phyloP scores from a whole-genome alignment of 352 stramenopile genomes.

The Phytophthora gonapodyides region DNA sequence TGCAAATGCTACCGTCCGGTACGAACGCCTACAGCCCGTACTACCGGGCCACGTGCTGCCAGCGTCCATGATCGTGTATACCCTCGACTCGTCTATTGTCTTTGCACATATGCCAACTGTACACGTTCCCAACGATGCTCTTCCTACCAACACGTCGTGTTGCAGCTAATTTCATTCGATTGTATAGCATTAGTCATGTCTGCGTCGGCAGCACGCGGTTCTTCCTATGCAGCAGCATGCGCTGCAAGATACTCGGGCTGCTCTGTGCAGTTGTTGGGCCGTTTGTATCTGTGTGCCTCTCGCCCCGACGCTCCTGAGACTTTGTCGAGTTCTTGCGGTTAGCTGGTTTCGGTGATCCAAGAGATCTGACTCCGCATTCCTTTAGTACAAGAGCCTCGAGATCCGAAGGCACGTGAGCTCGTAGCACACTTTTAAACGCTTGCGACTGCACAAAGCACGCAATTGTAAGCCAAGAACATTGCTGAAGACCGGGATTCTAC shows the following conservation, averaged over 20 bases:
- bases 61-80: too few species aligned
- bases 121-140: too few species aligned
- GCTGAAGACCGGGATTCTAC: neutral
- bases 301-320: neutral
- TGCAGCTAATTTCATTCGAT: too few species aligned
- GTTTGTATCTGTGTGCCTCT: neutral
- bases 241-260: constrained; percentile 57
- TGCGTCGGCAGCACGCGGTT: constrained; percentile 47
- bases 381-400: constrained; percentile 2
- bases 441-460: constrained; percentile 9
- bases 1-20: too few species aligned
- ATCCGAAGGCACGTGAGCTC: constrained; percentile 6
- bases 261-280: constrained; percentile 19
- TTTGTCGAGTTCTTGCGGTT: constrained; percentile 1
- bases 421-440: constrained; percentile 11
- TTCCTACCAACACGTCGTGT: too few species aligned
- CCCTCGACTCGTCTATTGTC: too few species aligned
- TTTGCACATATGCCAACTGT: too few species aligned
- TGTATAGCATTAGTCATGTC: constrained; percentile 1
- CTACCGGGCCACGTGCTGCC: too few species aligned
- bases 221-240: constrained; percentile 60
- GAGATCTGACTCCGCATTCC: constrained; percentile 4
- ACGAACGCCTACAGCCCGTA: too few species aligned
- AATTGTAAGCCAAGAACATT: neutral
- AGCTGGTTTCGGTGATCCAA: neutral